A percentile compares a stretch with the other conserved stretches of the same genome.
phyloP scores from a whole-genome alignment of 2,329 filamentous ascomycete genomes.

The Ambrosiella beaveri region DNA sequence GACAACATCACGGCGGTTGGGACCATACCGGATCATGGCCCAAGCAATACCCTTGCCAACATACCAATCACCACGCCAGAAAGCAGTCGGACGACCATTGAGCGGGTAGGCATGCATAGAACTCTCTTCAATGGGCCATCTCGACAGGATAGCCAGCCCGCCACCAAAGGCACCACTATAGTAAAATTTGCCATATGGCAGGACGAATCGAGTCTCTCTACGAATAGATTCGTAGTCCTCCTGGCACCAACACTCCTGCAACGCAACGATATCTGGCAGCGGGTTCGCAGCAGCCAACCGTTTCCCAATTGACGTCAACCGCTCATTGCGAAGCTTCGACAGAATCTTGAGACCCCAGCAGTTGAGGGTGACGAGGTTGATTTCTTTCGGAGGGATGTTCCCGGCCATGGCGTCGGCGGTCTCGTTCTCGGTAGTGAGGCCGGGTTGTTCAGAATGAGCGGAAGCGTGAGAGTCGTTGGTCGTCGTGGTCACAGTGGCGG shows the following conservation, averaged over 20 bases:
- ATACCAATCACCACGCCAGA: conserved; percentile 90
- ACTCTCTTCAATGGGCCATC: conserved; percentile 84
- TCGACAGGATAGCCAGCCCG: conserved; percentile 73
- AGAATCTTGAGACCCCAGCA: conserved; percentile 93
- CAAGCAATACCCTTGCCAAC: conserved; percentile 87
- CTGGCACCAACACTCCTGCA: conserved; percentile 90
- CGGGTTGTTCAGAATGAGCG: neutral
- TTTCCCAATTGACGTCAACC: conserved; percentile 68
- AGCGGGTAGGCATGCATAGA: conserved; percentile 77
- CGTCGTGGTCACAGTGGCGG: neutral
- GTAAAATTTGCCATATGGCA: conserved; percentile 91
- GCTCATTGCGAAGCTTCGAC: conserved; percentile 57
- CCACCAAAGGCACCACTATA: conserved; percentile 75
- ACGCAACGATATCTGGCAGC: conserved; percentile 66
- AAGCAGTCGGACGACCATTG: conserved; percentile 82
- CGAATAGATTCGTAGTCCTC: conserved; percentile 69
- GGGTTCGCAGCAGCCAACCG: conserved; percentile 54
- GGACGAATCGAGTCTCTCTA: conserved; percentile 49
- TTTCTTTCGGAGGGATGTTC: conserved; percentile 23
- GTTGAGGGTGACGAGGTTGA: conserved; percentile 78
- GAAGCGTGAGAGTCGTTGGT: neutral
- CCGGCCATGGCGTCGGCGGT: conserved; percentile 21
- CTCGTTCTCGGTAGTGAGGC: conserved; percentile 16
- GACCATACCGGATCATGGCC: conserved; percentile 58
- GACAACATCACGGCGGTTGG: conserved; percentile 45